Percentiles rank a stretch among this genome's conserved stretches.
These are phyloP conservation scores for Hymenoscyphus fructigenus DNA, from an alignment of 2,329 filamentous ascomycete species.

Conservation along the genomic window DNA sequence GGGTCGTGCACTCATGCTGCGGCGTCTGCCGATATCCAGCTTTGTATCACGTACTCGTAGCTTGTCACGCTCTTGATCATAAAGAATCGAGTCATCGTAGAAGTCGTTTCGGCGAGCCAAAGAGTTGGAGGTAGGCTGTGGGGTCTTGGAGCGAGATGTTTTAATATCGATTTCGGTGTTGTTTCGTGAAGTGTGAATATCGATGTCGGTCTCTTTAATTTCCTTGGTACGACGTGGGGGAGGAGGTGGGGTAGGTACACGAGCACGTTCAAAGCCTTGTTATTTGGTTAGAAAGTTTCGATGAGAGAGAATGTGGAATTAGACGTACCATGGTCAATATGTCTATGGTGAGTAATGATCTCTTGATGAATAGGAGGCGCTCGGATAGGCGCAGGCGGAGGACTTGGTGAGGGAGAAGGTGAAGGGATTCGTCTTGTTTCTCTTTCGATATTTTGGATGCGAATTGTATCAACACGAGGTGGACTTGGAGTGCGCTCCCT, in stretches of 20 bases:
- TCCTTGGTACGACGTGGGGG: slow-evolving; percentile 31
- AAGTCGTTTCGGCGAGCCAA: slow-evolving; percentile 42
- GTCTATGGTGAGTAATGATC: slow-evolving; percentile 76
- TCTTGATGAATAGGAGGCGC: slow-evolving; percentile 83
- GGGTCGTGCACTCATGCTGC: slow-evolving; percentile 32
- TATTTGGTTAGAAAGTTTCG: slow-evolving; percentile 18
- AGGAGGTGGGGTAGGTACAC: slow-evolving; percentile 29
- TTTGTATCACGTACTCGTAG: slow-evolving; percentile 39
- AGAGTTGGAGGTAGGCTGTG: slow-evolving; percentile 20
- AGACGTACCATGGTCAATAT: slow-evolving; percentile 78
- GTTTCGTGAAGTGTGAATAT: slow-evolving; percentile 55
- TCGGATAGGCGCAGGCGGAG: slow-evolving; percentile 48
- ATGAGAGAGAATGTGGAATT: neutral
- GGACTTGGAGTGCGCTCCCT: slow-evolving; percentile 32
- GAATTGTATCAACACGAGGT: slow-evolving; percentile 30
- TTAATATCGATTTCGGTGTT: slow-evolving; percentile 58
- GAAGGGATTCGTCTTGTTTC: slow-evolving; percentile 20
- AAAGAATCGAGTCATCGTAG: slow-evolving; percentile 66
- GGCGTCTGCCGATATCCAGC: slow-evolving; percentile 28
- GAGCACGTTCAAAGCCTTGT: slow-evolving; percentile 33
- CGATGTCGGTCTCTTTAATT: slow-evolving; percentile 55
- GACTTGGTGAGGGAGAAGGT: slow-evolving; percentile 32
- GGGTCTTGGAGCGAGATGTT: slow-evolving; percentile 25
- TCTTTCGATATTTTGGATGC: slow-evolving; percentile 32
- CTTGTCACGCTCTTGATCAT: slow-evolving; percentile 46